Conservation (phyloP, 371 early-diverging fungal species). For the Mortierella sp. region DNA sequence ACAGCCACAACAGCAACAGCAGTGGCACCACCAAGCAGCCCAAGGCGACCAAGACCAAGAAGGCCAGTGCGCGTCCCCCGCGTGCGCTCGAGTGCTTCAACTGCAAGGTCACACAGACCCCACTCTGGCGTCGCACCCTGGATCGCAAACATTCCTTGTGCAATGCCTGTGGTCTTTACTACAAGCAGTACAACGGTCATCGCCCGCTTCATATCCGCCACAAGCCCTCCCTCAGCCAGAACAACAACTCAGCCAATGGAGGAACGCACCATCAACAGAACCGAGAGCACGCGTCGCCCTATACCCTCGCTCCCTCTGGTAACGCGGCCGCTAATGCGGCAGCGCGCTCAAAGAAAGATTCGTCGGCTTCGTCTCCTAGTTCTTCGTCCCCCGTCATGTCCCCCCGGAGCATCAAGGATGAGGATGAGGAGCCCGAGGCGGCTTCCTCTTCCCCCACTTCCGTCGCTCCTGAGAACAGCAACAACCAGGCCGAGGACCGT, state of each 20-base stretch:
- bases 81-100: constrained; percentile 86
- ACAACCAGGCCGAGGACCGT: constrained; percentile 2
- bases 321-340: not conserved
- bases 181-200: constrained; percentile 80
- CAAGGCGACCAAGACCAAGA: constrained; percentile 50
- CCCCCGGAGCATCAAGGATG: constrained; percentile 34
- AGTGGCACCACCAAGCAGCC: not conserved
- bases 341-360: constrained; percentile 26
- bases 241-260: not conserved
- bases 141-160: constrained; percentile 83
- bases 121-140: constrained; percentile 86
- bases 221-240: constrained; percentile 61
- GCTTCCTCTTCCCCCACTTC: constrained; percentile 4
- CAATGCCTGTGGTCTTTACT: constrained; percentile 89
- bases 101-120: constrained; percentile 84
- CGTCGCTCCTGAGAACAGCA: not conserved
- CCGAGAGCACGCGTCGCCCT: constrained; percentile 50
- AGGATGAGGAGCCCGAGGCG: constrained; percentile 25
- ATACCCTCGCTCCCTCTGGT: constrained; percentile 40
- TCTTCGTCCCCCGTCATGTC: constrained; percentile 40
- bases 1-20: not conserved
- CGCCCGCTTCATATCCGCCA: constrained; percentile 76
- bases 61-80: constrained; percentile 59
- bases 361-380: constrained; percentile 18
- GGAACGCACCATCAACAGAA: constrained; percentile 16